A percentile compares a stretch with the other conserved stretches of the same genome.
These are phyloP conservation scores for Comarum palustre DNA, from an alignment of 306 rosid genomes.

Conservation along the genomic window DNA sequence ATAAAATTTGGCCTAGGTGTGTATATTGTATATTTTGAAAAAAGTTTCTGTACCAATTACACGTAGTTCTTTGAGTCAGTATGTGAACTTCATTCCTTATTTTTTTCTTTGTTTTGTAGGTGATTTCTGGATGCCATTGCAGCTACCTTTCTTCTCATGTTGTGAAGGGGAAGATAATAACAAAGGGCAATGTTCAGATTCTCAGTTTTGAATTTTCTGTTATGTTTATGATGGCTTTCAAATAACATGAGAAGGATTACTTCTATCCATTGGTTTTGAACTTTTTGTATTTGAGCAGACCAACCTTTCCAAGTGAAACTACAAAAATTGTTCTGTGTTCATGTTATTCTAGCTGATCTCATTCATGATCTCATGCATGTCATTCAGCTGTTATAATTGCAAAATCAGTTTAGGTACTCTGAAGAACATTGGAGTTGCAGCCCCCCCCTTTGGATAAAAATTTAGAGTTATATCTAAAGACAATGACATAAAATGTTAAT, in stretches of 20 bases:
- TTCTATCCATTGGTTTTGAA: slow-evolving; percentile 1
- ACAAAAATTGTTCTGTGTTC: not conserved
- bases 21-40: not conserved
- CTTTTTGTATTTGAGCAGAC: slow-evolving; percentile 1
- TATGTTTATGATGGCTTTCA: slow-evolving; percentile 7
- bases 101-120: slow-evolving; percentile 34
- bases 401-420: not conserved
- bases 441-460: too few species aligned
- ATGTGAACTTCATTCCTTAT: not conserved
- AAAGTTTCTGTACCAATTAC: not conserved
- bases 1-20: too few species aligned
- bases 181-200: slow-evolving; percentile 31
- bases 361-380: not conserved
- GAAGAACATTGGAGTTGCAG: not conserved
- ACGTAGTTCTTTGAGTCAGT: not conserved
- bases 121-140: slow-evolving; percentile 39
- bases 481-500: too few species aligned
- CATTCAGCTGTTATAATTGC: not conserved
- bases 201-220: slow-evolving; percentile 7
- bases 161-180: slow-evolving; percentile 39
- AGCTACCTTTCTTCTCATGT: slow-evolving; percentile 21
- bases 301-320: not conserved
- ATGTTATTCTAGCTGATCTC: not conserved
- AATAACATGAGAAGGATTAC: slow-evolving; percentile 13
- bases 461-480: too few species aligned